Base-by-base conservation (phyloP, 2,329 filamentous ascomycete genomes). In the Purpureocillium takamizusanense region DNA sequence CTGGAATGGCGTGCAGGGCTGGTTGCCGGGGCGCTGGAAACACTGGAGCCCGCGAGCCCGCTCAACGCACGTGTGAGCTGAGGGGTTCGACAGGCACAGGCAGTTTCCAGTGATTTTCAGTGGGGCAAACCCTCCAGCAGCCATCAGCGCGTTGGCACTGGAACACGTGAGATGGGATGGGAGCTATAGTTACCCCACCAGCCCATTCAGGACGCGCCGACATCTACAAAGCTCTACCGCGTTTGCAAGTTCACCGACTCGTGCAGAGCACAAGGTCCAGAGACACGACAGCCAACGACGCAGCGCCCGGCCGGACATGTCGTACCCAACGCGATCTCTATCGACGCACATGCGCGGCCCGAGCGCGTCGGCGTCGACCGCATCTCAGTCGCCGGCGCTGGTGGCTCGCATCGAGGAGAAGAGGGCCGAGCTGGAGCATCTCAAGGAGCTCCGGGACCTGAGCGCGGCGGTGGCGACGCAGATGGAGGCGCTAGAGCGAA, bases 371-470 rank as follows among this genome's bases (percentile, higher is more conserved):
- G 61, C 66, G 17, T 61, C 67, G 4, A 59, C 63, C 21, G 65
- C 69, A 37, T 73, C 77, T 35, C 81, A 86, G 58, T 84, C 84
- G 2, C 76, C 83, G 1, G 75, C 78, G 18, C 68, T 92, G 13
- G 65, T 84, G 37, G 77, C 83, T 33, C 81, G 86, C 46, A 87
- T 94, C 55, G 79, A 84, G 46, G 86, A 92, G 65, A 94, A 94
- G 69, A 87, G 84, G 60, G 78, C 80, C 38, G 86, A 94, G 59
- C 72, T 94, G 6, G 83, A 88, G 50, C 85, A 80, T 51, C 68
- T 92, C 41, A 83, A 78, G 54, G 81, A 92, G 57, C 65, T 94
- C 37, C 76, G 84, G 48, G 82, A 88, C 51, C 70, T 94, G 33
- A 90, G 84, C 50, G 83, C 81, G 16, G 83, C 81, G 2, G 72